Evolutionary conservation across 768 basidiomycete genomes (phyloP).

Genomic region (Rhizopogon rudus): DNA sequence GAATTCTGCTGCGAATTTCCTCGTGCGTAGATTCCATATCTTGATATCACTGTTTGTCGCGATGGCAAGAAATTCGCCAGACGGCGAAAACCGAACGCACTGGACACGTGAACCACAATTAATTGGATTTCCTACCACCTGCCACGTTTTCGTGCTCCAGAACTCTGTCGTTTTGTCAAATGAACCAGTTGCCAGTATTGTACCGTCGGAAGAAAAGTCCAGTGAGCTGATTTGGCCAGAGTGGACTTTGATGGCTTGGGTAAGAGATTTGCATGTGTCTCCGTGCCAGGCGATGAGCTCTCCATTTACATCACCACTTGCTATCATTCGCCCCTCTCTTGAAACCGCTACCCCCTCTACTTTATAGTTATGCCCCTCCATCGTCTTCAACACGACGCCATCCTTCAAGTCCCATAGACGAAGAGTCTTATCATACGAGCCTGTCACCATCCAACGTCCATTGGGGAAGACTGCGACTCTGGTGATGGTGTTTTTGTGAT

Average conservation of each 20-base stretch:
- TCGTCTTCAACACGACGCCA: neutral
- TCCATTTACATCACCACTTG: neutral
- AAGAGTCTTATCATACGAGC: neutral
- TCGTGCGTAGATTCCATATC: neutral
- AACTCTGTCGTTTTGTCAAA: fast-evolving
- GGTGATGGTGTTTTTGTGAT: neutral
- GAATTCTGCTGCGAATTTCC: neutral
- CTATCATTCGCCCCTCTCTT: neutral
- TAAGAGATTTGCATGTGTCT: neutral
- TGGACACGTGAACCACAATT: neutral
- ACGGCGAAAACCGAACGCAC: neutral
- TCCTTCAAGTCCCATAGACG: neutral
- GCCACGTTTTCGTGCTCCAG: neutral
- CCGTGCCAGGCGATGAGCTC: neutral
- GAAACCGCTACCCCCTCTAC: neutral
- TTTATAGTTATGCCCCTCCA: neutral
- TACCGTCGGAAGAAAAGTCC: neutral
- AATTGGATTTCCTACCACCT: neutral
- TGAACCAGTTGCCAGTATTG: neutral
- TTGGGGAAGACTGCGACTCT: neutral
- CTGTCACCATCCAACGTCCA: neutral
- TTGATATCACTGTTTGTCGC: neutral
- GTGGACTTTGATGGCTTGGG: neutral
- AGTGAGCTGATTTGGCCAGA: neutral
- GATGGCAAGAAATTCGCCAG: neutral